Evolutionary conservation across 352 stramenopile species (phyloP), one percentile per base, ranked within the genome.

Genomic region (Phytophthora brassicae): DNA sequence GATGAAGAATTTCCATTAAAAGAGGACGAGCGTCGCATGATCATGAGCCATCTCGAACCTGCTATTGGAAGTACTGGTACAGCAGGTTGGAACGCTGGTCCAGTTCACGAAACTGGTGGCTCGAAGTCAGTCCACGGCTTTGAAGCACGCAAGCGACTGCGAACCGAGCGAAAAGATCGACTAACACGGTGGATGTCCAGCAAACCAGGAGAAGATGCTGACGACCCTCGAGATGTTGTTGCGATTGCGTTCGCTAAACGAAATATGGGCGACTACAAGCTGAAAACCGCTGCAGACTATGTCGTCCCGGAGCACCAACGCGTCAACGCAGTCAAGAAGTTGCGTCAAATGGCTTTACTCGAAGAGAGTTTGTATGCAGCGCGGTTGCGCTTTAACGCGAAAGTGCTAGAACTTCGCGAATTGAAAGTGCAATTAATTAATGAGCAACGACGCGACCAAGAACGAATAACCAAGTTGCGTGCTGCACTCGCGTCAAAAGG

Each of bases 181-280:
- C 72, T 95, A 36, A 55, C 76, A 26, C 71, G 74, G 13, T 89
- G 86, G 85, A 47, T 84, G 68, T 61, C 20, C 19, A 81, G 68
- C 60, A 96, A 97, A 53, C 92, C 91, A 8, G 81, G 81, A 3
- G 87, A 96, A 56, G 77, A 98, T 60, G 94, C 90, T 3, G 91
- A 98, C 60, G 92, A 98, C 43, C 83, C 86, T 6, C 65, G 86
- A 5, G 92, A 98, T 52, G 68, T 97, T n/a, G 88, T 91, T 3
- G 90, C 94, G 0, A 97, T 98, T 49, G 75, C 84, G 1, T 90
- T 90, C 24, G 90, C 94, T 4, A 79, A 84, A 49, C 77, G 86
- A 26, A 94, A 96, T 60, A 92, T 97, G 81, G 90, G 92, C 2
- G 90, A 97, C 70, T 97, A 96, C 73, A 96, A 97, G 60, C 66